Base-by-base conservation (phyloP, 1,139 yeast genomes). In the Candida tetrigidarum region DNA sequence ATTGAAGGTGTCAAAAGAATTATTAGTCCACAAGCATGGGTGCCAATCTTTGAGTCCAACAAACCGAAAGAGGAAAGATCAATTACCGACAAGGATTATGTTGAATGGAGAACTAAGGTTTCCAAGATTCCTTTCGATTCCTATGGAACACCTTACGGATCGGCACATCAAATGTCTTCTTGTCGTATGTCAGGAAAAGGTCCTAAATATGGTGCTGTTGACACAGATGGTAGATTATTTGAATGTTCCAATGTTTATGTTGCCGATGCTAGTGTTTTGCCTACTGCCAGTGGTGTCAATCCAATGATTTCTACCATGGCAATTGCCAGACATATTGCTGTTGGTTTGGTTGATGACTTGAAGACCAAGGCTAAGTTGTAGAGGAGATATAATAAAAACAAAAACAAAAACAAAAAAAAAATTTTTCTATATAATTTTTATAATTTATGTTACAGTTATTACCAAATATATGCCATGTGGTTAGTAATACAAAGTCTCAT, bases 161-260 rank as follows among this genome's bases (percentile, higher is more conserved):
- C 78, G 3, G 86, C 86, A 5, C 86, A 81, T 59, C 86, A 81
- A 59, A 81, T 81, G 85, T 69, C 80, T 44, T 59, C 78, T 2
- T 80, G 85, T 57, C 70, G 85, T 49, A 79, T 81, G 67, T 66
- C 76, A 4, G 80, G 82, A 14, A 67, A 68, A 51, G 76, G 77
- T 8, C 78, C 84, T 7, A 49, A 53, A 9, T 56, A 69, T 47
- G 81, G 82, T 5, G 84, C 84, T 5, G 71, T 76, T 43, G 81
- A 78, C 50, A 58, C 56, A 22, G 66, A 62, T 19, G 86, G 85
- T 8, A 71, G 71, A 44, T 68, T 81, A 29, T 78, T 64, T 56
- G 86, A 81, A 52, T 76, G 83, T 55, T 60, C 66, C 34, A 78
- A 80, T 53, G 68, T 81, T 36, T 78, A 69, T 52, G 76, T 81